These are phyloP conservation scores for Filobasidium floriforme DNA, from an alignment of 768 basidiomycete species.

Conservation along the genomic window DNA sequence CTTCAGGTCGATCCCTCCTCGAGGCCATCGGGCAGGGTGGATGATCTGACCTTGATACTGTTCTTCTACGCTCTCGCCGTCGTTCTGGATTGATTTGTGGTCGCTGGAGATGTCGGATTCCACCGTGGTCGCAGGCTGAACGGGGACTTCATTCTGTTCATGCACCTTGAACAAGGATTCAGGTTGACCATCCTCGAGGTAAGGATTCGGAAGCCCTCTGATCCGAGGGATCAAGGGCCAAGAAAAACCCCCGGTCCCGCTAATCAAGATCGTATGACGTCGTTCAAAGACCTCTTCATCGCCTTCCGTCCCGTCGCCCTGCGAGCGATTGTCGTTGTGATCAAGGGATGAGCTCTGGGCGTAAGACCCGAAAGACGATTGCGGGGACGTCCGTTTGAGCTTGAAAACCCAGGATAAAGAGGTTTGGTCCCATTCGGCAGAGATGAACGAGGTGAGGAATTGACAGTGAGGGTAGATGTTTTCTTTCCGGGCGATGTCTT, in stretches of 20 bases:
- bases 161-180: not conserved
- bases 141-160: not conserved
- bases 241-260: slow-evolving; percentile 27
- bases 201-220: slow-evolving; percentile 20
- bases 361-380: not conserved
- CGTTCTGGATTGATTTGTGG: not conserved
- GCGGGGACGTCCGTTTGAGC: slow-evolving; percentile 2
- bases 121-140: not conserved
- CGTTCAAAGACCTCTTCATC: slow-evolving; percentile 7
- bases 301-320: not conserved
- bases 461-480: slow-evolving; percentile 17
- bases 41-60: slow-evolving; percentile 24
- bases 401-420: slow-evolving; percentile 11
- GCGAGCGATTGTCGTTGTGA: slow-evolving; percentile 3
- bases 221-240: slow-evolving; percentile 24
- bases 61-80: slow-evolving; percentile 8
- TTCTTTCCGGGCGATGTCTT: slow-evolving; percentile 21
- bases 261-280: slow-evolving; percentile 19
- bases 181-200: slow-evolving; percentile 13
- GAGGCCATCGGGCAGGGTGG: slow-evolving; percentile 25
- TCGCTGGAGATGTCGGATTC: not conserved
- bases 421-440: slow-evolving; percentile 19
- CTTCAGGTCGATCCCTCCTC: slow-evolving; percentile 19
- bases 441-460: slow-evolving; percentile 21
- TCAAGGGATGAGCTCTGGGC: slow-evolving; percentile 12